phyloP scores from a whole-genome alignment of 2,329 filamentous ascomycete species.

The Arthrobotrys iridis region DNA sequence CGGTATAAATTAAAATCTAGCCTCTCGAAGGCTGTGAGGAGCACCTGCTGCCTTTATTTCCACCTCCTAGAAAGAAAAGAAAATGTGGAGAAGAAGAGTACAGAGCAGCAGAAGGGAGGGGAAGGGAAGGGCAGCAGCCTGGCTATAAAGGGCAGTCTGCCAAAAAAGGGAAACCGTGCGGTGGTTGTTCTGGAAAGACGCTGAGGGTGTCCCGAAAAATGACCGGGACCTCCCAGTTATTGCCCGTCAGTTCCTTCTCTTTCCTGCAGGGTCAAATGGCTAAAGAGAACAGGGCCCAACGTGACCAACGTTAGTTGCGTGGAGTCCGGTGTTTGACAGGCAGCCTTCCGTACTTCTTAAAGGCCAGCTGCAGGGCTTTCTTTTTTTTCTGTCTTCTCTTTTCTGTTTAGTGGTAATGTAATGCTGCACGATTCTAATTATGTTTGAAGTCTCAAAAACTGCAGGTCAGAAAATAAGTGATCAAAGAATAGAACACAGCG shows the following conservation, averaged over 20 bases:
- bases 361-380: background rate
- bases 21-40: constrained; percentile 49
- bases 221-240: constrained; percentile 39
- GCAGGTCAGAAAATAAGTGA: constrained; percentile 19
- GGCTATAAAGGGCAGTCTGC: constrained; percentile 49
- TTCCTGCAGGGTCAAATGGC: constrained; percentile 51
- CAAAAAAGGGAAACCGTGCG: constrained; percentile 48
- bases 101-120: background rate
- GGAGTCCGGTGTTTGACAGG: constrained; percentile 35
- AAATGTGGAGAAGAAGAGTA: constrained; percentile 25
- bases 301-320: constrained; percentile 36
- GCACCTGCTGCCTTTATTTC: constrained; percentile 42
- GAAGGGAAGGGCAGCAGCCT: constrained; percentile 1
- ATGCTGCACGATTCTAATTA: constrained; percentile 7
- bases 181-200: constrained; percentile 49
- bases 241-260: constrained; percentile 33
- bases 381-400: constrained; percentile 6
- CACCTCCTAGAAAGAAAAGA: constrained; percentile 21
- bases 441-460: background rate
- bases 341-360: constrained; percentile 33
- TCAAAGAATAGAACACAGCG: constrained; percentile 13
- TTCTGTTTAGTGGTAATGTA: too few relatives aligned
- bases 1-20: background rate
- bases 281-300: constrained; percentile 39
- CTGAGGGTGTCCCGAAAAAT: constrained; percentile 44